A percentile compares a stretch with the other conserved stretches of the same genome.
These are phyloP conservation scores for Blastocystis sp. DNA, from an alignment of 352 stramenopile species.

Conservation along the genomic window DNA sequence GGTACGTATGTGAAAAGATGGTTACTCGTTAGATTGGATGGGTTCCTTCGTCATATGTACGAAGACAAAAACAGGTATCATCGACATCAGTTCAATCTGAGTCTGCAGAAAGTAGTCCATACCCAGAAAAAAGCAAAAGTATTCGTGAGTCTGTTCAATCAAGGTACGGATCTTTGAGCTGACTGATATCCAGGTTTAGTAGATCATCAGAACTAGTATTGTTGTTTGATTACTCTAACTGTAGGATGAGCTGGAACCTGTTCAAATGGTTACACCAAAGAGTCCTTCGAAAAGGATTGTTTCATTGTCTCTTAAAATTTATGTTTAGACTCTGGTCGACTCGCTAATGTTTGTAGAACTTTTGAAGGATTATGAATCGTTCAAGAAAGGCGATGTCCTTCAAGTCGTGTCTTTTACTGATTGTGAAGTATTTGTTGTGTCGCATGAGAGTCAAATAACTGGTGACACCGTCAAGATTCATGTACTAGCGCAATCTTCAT, in stretches of 20 bases:
- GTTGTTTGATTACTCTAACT: no score
- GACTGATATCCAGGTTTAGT: background rate
- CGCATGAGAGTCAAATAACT: no score
- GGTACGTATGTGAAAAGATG: background rate
- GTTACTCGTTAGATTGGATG: background rate
- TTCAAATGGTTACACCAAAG: no score
- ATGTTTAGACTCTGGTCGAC: background rate
- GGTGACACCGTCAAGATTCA: background rate
- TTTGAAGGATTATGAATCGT: background rate
- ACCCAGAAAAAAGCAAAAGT: background rate
- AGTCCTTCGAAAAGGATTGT: no score
- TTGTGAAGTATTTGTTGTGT: background rate
- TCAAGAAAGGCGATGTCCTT: background rate
- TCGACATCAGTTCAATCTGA: no score
- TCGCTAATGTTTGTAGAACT: background rate
- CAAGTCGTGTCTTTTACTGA: background rate
- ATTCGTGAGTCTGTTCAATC: background rate
- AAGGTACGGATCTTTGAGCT: background rate
- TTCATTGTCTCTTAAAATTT: background rate
- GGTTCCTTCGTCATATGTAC: conserved; percentile 10
- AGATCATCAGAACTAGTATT: no score
- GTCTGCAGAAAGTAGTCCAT: no score
- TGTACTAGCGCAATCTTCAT: background rate
- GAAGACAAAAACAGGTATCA: no score
- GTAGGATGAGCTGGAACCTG: no score